Base-by-base conservation (phyloP, 106 monocot genomes). In the Dendrobium officinale region DNA sequence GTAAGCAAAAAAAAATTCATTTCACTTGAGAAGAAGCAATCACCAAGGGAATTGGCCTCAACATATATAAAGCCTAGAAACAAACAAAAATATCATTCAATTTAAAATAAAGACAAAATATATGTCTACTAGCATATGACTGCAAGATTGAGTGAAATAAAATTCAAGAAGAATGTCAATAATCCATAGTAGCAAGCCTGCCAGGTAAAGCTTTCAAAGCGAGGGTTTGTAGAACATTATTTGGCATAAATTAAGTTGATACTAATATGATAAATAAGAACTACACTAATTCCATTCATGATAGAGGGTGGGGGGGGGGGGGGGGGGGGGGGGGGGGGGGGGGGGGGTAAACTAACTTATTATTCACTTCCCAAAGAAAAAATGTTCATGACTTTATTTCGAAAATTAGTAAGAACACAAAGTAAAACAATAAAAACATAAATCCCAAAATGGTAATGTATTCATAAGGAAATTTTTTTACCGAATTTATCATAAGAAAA, bases 51-150 rank as follows among this genome's bases (percentile, higher is more conserved):
- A 84, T 92, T 92, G 41, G 84, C 92, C 82, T 92, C 92, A 45
- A 92, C 92, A 84, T 92, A 89, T 26, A 92, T 77, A 77, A 92
- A 48, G 75, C 78, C 80, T 24, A 92, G 86, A 45, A 92, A 6
- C 55, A 92, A 37, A 84, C 90, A 92, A 81, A 87, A 92, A 78
- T 90, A 92, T 88, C 92, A 92, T 78, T 92, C 88, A 78, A 88
- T 89, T 89, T 92, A 84, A 11, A 72, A 72, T 72, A 15, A 72
- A 72, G 6, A 20, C 31, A 72, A 49, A 24, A 67, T 33, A 37
- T 10, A 72, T 33, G 27, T 72, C 37, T 37, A 33, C 37, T 72
- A 72, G 70, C 1, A 10, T 72, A 37, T 9, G 10, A 26, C 37
- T 13, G 27, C 4, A 37, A 37, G 31, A 64, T 37, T 37, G 37